Evolutionary conservation across 2,329 filamentous ascomycete species (phyloP), one percentile per base, ranked within the genome.

Genomic region (Ceratocystis alfenasii): DNA sequence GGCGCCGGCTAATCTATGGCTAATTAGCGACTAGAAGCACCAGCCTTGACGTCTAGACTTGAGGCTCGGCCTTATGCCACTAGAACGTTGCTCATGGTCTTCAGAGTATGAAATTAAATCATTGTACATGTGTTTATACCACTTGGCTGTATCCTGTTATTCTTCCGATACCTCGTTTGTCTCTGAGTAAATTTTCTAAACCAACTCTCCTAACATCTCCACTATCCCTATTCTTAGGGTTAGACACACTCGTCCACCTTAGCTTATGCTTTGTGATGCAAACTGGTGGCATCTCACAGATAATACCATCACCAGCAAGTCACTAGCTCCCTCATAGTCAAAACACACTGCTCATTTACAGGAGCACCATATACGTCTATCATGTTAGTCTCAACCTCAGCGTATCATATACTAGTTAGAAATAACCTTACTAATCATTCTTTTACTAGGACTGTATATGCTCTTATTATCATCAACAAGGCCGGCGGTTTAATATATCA

Each of bases 401-500:
- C 3, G 8, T 17, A 45, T 33, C 20, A 50, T 59, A n/a, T 59
- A 36, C n/a, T 8, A 12, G 30, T 8, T 20, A 22, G 22, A 63
- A 6, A 25, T 10, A 63, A 10, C 61, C 60, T 22, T 50, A 45
- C 41, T 48, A 63, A 25, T 25, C 25, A 6, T 12, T 22, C 22
- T 15, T 10, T 33, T 48, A 22, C 28, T 15, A 97, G 92, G 94
- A 89, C 91, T 70, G 88, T 99, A 75, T 94, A 95, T 76, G 87
- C 92, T 67, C 87, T 99, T 73, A 91, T 97, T 75, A 88, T 99
- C 75, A 96, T 99, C 80, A 97, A 96, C 81, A 99, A 99, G 82
- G 92, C 94, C 70, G 94, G 92, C 68, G 94, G 94, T 72, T 83
- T 99, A 65, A 87, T 99, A 76, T 99, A 95, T 81, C 93, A 97